Evolutionary conservation across 371 early-diverging fungal genomes (phyloP), one percentile per base, ranked within the genome.

Genomic region (Gilbertella persicaria): DNA sequence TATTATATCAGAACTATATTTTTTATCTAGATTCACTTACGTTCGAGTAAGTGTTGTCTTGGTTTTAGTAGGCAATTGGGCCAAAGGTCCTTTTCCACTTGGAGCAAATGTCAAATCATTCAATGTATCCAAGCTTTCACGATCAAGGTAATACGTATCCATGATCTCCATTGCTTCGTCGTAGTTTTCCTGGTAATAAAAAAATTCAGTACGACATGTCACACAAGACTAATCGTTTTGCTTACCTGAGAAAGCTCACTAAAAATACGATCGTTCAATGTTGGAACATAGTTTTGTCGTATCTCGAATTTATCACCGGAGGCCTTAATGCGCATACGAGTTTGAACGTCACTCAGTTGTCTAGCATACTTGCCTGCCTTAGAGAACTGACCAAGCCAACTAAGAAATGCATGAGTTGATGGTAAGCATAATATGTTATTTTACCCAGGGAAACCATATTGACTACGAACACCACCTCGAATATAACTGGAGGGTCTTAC

Each of bases 361-460:
- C 98, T 82, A 23, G 64, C 56, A 50, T 80, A 75, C 67, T 97
- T 99, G 24, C 35, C 43, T 19, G 88, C 73, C 62, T 89, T 95
- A 1, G 97, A 96, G 62, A 91, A 92, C 64, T 97, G 88, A 17
- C 99, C 99, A 29, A 99, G 76, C 89, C 92, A 98, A 13, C 89
- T 87, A 62, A 21, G 9, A 45, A 41, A 52, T 45, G 36, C 26
- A 0, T 53, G 41, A 7, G 1, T 16, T 13, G 20, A 42, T 44
- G 47, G 25, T 20, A 43, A 20, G 17, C 23, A 33, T 26, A 25
- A 43, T 19, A 25, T 29, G 16, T 19, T 16, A n/a, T 21, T 60
- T 61, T 71, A 78, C 69, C 42, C 53, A 21, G 86, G 85, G 63
- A 86, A 86, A 7, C 53, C 65, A 21, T 66, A 33, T 42, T 55